phyloP scores from a whole-genome alignment of 2,329 filamentous ascomycete genomes.

The Pestalotiopsis sp. region DNA sequence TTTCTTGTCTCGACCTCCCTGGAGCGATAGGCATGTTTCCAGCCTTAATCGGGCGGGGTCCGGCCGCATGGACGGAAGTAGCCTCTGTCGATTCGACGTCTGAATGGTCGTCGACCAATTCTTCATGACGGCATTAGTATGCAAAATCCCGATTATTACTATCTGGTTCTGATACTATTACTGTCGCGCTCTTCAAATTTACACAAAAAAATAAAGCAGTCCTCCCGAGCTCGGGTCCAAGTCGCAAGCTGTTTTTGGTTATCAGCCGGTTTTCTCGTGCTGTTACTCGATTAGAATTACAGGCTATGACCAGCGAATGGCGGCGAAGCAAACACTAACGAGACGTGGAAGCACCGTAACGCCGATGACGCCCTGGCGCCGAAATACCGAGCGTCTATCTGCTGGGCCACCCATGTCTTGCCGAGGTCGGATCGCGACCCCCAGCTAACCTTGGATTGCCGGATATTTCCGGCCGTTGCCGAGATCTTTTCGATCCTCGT shows the following conservation, averaged over 20 bases:
- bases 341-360: background rate
- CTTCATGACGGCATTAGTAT: background rate
- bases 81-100: background rate
- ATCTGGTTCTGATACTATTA: background rate
- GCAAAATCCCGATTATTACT: background rate
- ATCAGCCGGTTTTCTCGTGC: background rate
- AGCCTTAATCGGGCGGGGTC: constrained; percentile 2
- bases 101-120: background rate
- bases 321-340: background rate
- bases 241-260: background rate
- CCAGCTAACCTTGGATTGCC: constrained; percentile 7
- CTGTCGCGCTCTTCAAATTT: background rate
- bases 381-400: constrained; percentile 8
- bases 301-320: background rate
- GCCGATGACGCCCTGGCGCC: constrained; percentile 9
- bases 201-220: no score
- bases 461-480: constrained; percentile 11
- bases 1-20: background rate
- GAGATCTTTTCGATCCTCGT: background rate
- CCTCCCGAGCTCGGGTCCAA: background rate
- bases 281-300: background rate
- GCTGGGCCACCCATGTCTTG: background rate
- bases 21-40: background rate
- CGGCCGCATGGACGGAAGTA: constrained; percentile 12
- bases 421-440: constrained; percentile 14